These are phyloP conservation scores for Pseudoturritis turrita DNA, from an alignment of 345 rosid genomes.

Conservation along the genomic window DNA sequence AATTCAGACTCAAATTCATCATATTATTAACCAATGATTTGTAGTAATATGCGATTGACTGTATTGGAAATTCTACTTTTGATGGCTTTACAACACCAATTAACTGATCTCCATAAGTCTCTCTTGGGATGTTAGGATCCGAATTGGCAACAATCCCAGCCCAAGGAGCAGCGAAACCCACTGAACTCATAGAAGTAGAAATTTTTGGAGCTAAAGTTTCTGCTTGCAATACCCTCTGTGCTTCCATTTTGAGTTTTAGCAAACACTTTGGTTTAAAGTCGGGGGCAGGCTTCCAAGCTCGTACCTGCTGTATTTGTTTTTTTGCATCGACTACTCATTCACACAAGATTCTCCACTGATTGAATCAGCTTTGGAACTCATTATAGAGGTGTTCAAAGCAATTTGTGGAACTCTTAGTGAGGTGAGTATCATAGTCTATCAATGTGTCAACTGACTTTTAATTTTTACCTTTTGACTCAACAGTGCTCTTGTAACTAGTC, in stretches of 20 bases:
- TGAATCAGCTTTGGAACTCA: conserved; percentile 30
- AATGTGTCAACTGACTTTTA: conserved; percentile 29
- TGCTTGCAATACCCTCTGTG: conserved; percentile 58
- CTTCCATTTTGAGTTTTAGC: conserved; percentile 94
- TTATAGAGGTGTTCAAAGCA: not conserved
- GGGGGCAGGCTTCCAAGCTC: conserved; percentile 98
- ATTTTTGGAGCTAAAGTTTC: conserved; percentile 54
- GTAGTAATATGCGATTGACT: not conserved
- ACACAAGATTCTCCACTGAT: conserved; percentile 31
- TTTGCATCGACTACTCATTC: conserved; percentile 39
- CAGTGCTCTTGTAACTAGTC: too few relatives aligned
- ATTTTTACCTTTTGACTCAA: conserved; percentile 29
- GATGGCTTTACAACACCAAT: too few relatives aligned
- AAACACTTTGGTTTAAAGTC: conserved; percentile 89
- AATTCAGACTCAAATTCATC: not conserved
- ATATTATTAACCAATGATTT: not conserved
- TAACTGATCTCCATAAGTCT: too few relatives aligned
- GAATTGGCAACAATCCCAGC: conserved; percentile 57
- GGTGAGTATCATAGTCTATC: conserved; percentile 36
- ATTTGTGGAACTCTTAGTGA: conserved; percentile 27
- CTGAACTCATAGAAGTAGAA: conserved; percentile 35
- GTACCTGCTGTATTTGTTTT: conserved; percentile 33
- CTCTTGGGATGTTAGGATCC: conserved; percentile 46
- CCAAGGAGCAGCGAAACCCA: conserved; percentile 60
- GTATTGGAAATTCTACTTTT: not conserved